These are phyloP conservation scores for Brettanomyces naardenensis DNA, from an alignment of 805 yeast species.

Conservation along the genomic window DNA sequence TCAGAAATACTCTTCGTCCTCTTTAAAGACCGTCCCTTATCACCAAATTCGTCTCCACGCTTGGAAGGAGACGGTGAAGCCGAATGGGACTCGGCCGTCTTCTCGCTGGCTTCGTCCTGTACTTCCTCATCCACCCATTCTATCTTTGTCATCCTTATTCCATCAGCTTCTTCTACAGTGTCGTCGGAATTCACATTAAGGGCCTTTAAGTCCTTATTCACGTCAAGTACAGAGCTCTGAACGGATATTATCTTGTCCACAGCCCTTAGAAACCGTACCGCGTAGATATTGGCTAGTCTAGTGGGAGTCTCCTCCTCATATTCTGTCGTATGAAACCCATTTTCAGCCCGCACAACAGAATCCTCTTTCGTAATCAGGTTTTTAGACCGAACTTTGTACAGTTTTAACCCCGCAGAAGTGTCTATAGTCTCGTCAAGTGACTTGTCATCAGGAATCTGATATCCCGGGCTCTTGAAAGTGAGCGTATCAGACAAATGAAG, in stretches of 20 bases:
- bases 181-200: constrained; percentile 6
- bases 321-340: neutral
- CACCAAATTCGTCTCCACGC: too few relatives aligned
- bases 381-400: neutral
- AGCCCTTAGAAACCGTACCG: constrained; percentile 18
- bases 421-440: neutral
- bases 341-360: neutral
- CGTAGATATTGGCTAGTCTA: constrained; percentile 12
- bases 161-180: neutral
- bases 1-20: too few relatives aligned
- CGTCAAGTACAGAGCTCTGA: constrained; percentile 16
- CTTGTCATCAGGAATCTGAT: constrained; percentile 6
- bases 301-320: neutral
- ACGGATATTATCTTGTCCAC: constrained; percentile 19
- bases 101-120: too few relatives aligned
- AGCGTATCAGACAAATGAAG: constrained; percentile 13
- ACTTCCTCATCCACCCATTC: neutral
- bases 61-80: too few relatives aligned
- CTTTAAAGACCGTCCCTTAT: too few relatives aligned
- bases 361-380: constrained; percentile 1
- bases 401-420: constrained; percentile 1
- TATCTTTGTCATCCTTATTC: neutral
- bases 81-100: too few relatives aligned
- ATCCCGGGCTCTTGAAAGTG: constrained; percentile 11
- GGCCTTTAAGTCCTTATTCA: constrained; percentile 10